Percentiles rank a stretch among this genome's conserved stretches.
Evolutionary conservation across 75 land plant genomes (phyloP).

Genomic region (Azolla pinnata): DNA sequence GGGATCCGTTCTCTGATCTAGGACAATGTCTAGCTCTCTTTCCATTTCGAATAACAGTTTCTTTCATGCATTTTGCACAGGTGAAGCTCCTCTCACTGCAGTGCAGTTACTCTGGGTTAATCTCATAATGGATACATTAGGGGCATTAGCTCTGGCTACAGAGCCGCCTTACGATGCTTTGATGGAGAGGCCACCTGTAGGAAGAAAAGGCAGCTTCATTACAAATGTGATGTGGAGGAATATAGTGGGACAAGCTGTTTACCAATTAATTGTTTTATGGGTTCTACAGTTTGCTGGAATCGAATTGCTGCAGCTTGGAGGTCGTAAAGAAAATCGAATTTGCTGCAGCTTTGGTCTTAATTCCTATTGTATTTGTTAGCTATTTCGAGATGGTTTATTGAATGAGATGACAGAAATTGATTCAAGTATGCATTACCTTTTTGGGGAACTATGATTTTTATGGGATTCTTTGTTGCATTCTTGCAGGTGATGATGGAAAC

Average conservation of each 20-base stretch:
- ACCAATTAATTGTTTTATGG: constrained; percentile 70
- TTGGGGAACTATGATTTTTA: no score
- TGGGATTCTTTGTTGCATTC: no score
- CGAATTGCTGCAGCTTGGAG: constrained; percentile 33
- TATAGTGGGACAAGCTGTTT: constrained; percentile 75
- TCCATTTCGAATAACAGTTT: no score
- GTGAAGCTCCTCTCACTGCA: constrained; percentile 86
- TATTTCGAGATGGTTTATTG: no score
- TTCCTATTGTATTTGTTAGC: constrained; percentile 78
- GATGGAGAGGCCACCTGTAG: constrained; percentile 81
- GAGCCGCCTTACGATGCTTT: constrained; percentile 90
- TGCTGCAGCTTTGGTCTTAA: constrained; percentile 69
- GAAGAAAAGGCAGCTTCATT: constrained; percentile 68
- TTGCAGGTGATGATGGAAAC: constrained; percentile 50
- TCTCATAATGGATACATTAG: constrained; percentile 96
- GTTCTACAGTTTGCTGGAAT: constrained; percentile 61
- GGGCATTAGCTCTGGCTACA: constrained; percentile 88
- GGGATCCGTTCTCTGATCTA: no score
- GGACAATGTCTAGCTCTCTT: no score
- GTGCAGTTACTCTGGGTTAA: constrained; percentile 97
- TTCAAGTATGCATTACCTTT: no score
- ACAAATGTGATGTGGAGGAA: constrained; percentile 97
- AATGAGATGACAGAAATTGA: no score
- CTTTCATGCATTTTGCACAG: no score
- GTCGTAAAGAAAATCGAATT: constrained; percentile 27